phyloP scores from a whole-genome alignment of 257 asterid species.

The Petunia axillaris region DNA sequence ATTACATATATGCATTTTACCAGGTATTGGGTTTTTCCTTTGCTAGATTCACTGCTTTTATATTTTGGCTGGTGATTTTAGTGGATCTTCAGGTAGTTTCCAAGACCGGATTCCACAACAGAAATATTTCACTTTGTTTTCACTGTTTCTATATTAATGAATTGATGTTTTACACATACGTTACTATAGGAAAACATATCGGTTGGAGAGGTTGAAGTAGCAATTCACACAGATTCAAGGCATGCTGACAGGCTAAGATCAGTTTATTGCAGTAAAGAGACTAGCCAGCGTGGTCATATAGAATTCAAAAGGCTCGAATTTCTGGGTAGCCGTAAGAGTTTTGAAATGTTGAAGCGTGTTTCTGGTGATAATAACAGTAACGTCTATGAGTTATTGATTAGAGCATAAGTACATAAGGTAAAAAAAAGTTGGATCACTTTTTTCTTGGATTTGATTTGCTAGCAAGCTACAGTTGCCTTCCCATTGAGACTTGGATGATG shows the following conservation, averaged over 20 bases:
- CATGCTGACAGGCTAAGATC: conserved; percentile 80
- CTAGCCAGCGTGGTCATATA: conserved; percentile 38
- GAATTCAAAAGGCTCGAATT: conserved; percentile 74
- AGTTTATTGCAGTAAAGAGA: conserved; percentile 59
- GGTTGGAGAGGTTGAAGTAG: conserved; percentile 71
- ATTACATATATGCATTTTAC: conserved; percentile 73
- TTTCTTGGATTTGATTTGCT: background rate
- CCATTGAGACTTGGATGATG: conserved; percentile 7
- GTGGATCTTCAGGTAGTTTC: background rate
- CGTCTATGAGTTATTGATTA: conserved; percentile 75
- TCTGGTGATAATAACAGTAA: conserved; percentile 70
- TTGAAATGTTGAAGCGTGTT: conserved; percentile 92
- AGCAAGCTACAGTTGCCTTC: background rate
- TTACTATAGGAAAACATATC: conserved; percentile 68
- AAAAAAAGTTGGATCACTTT: background rate
- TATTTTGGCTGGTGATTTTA: background rate
- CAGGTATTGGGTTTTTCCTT: conserved; percentile 56
- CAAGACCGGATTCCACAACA: conserved; percentile 13
- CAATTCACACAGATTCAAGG: conserved; percentile 89
- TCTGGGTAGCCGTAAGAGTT: conserved; percentile 89
- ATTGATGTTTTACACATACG: background rate
- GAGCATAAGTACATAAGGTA: conserved; percentile 55
- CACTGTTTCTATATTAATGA: background rate
- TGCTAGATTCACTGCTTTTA: background rate
- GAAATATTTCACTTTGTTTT: background rate